These are phyloP conservation scores for Dimocarpus longan DNA, from an alignment of 345 rosid species.

Conservation along the genomic window DNA sequence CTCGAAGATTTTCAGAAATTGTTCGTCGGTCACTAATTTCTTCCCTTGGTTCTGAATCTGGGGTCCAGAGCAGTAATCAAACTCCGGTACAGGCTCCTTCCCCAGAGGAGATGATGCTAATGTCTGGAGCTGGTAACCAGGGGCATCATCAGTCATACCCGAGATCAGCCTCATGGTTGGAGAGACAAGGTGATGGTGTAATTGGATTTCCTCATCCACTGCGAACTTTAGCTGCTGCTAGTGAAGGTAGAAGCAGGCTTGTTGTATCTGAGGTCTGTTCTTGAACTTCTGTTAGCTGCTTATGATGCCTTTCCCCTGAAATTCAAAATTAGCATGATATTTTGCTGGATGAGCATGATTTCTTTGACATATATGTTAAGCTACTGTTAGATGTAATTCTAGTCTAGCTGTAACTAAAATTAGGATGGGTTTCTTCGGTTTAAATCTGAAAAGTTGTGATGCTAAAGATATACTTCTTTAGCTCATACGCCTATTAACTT, in stretches of 20 bases:
- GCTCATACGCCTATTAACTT: background rate
- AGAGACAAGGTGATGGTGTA: conserved; percentile 63
- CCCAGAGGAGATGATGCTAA: conserved; percentile 43
- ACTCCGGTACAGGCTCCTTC: conserved; percentile 39
- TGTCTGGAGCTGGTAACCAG: conserved; percentile 55
- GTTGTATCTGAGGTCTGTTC: conserved; percentile 75
- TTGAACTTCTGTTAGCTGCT: conserved; percentile 6
- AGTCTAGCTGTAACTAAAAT: background rate
- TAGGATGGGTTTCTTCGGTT: background rate
- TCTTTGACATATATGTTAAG: background rate
- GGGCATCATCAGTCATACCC: conserved; percentile 48
- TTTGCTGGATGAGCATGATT: background rate
- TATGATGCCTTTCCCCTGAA: conserved; percentile 9
- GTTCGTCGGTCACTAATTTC: conserved; percentile 70
- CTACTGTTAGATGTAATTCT: conserved; percentile 1
- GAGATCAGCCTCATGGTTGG: conserved; percentile 57
- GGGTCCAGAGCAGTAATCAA: conserved; percentile 47
- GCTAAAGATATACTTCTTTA: background rate
- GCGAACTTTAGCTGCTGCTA: conserved; percentile 54
- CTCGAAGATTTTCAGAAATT: conserved; percentile 66
- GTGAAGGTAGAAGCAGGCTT: conserved; percentile 77
- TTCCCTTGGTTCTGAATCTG: conserved; percentile 49
- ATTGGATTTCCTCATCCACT: conserved; percentile 56
- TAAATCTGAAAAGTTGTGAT: background rate
- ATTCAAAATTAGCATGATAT: background rate